phyloP scores from a whole-genome alignment of 2,329 filamentous ascomycete species.

The Hymenoscyphus albidus region DNA sequence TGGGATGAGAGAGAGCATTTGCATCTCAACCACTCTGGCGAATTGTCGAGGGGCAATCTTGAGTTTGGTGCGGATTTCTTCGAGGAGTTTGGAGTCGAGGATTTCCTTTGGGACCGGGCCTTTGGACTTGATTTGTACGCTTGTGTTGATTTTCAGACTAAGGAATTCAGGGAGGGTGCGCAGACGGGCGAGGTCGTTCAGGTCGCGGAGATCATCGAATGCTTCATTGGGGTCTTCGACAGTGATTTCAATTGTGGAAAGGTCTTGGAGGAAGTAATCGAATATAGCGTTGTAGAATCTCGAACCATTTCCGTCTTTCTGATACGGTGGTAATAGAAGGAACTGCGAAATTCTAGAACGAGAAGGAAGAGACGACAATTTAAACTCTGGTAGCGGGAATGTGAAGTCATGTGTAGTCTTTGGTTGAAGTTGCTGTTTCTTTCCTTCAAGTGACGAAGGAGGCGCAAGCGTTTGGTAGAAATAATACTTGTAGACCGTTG shows the following conservation, averaged over 20 bases:
- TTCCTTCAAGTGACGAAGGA: slow-evolving; percentile 37
- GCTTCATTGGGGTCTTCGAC: slow-evolving; percentile 90
- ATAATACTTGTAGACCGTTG: slow-evolving; percentile 87
- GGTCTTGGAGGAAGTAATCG: slow-evolving; percentile 59
- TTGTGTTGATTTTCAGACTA: slow-evolving; percentile 51
- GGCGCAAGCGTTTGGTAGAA: slow-evolving; percentile 50
- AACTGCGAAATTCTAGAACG: slow-evolving; percentile 91
- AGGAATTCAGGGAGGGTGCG: slow-evolving; percentile 56
- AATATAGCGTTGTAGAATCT: slow-evolving; percentile 81
- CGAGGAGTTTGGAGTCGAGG: slow-evolving; percentile 53
- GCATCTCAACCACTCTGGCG: slow-evolving; percentile 69
- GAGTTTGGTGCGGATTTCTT: slow-evolving; percentile 53
- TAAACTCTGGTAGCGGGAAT: slow-evolving; percentile 32
- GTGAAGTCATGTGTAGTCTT: slow-evolving; percentile 38
- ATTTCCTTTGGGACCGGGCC: slow-evolving; percentile 50
- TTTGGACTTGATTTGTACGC: slow-evolving; percentile 46
- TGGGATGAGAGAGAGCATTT: slow-evolving; percentile 60
- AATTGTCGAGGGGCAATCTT: slow-evolving; percentile 81
- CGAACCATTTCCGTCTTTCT: slow-evolving; percentile 73
- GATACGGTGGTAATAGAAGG: slow-evolving; percentile 82
- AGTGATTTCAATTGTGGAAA: slow-evolving; percentile 71
- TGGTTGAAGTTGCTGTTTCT: slow-evolving; percentile 34
- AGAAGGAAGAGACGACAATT: slow-evolving; percentile 63
- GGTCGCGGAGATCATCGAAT: slow-evolving; percentile 76
- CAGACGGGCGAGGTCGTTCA: slow-evolving; percentile 66